phyloP scores from a whole-genome alignment of 2,329 filamentous ascomycete genomes.

The Penicillium concentricum region DNA sequence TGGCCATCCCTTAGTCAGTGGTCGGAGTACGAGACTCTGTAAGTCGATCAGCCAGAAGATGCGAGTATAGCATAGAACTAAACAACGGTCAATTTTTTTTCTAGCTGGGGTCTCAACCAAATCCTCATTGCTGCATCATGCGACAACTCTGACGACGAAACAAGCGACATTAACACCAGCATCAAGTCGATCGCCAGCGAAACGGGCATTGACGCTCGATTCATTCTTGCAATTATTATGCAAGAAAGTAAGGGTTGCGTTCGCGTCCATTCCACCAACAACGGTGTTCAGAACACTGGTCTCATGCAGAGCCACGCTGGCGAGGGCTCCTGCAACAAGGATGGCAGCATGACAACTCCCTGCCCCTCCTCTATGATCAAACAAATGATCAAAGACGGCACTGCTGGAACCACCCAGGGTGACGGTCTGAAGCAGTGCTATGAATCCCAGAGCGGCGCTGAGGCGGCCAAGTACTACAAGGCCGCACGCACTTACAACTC shows the following conservation, averaged over 20 bases:
- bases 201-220: slow-evolving; percentile 39
- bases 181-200: slow-evolving; percentile 36
- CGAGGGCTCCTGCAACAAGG: slow-evolving; percentile 36
- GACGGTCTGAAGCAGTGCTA: slow-evolving; percentile 38
- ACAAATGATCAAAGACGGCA: slow-evolving; percentile 44
- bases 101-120: slow-evolving; percentile 18
- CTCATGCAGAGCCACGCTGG: slow-evolving; percentile 35
- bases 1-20: slow-evolving; percentile 26
- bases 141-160: slow-evolving; percentile 32
- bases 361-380: slow-evolving; percentile 29
- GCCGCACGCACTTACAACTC: slow-evolving; percentile 46
- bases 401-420: slow-evolving; percentile 34
- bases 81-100: not conserved
- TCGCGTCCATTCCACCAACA: slow-evolving; percentile 42
- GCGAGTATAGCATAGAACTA: slow-evolving; percentile 19
- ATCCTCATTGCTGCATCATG: slow-evolving; percentile 6
- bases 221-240: slow-evolving; percentile 48
- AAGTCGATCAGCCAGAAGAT: slow-evolving; percentile 15
- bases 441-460: slow-evolving; percentile 24
- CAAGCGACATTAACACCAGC: slow-evolving; percentile 29
- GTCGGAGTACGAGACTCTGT: slow-evolving; percentile 26
- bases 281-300: slow-evolving; percentile 46
- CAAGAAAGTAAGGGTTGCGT: slow-evolving; percentile 50
- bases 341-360: slow-evolving; percentile 22
- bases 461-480: slow-evolving; percentile 29